A percentile compares a stretch with the other conserved stretches of the same genome.
These are phyloP conservation scores for Populus hybrid DNA, from an alignment of 441 rosid species.

Conservation along the genomic window DNA sequence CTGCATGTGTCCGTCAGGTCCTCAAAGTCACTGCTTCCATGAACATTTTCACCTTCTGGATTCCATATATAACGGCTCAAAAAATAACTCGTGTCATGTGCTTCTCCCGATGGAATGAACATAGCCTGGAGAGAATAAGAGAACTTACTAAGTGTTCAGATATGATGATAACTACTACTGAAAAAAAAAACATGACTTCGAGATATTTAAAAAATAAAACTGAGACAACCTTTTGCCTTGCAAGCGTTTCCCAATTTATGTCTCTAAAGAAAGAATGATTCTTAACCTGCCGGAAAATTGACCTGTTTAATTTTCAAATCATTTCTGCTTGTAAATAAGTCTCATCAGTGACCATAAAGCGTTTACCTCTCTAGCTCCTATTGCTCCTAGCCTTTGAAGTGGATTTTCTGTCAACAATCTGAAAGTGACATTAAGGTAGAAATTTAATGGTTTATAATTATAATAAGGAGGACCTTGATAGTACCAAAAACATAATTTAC, in stretches of 20 bases:
- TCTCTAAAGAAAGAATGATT: constrained; percentile 77
- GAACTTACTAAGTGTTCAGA: constrained; percentile 1
- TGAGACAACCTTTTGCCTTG: constrained; percentile 79
- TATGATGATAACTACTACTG: not conserved
- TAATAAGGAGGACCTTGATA: not conserved
- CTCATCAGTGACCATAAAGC: constrained; percentile 12
- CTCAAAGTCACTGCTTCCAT: constrained; percentile 86
- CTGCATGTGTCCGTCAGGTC: constrained; percentile 84
- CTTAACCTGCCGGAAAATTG: constrained; percentile 62
- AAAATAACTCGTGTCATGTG: constrained; percentile 88
- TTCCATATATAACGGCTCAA: constrained; percentile 94
- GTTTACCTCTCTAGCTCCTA: constrained; percentile 88
- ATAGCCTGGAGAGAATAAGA: constrained; percentile 58
- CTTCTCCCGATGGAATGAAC: constrained; percentile 91
- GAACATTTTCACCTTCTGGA: constrained; percentile 72
- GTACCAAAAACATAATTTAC: not conserved
- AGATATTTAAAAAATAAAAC: not conserved
- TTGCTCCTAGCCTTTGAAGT: constrained; percentile 87
- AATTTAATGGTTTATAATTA: not conserved
- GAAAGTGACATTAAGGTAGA: constrained; percentile 19
- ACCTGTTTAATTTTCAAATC: constrained; percentile 22
- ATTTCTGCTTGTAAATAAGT: constrained; percentile 2
- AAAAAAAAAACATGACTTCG: not conserved
- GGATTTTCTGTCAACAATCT: constrained; percentile 89
- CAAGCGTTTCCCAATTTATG: constrained; percentile 94